Evolutionary conservation across 2,329 filamentous ascomycete species (phyloP).

Genomic region (Hyphodiscus sp.): DNA sequence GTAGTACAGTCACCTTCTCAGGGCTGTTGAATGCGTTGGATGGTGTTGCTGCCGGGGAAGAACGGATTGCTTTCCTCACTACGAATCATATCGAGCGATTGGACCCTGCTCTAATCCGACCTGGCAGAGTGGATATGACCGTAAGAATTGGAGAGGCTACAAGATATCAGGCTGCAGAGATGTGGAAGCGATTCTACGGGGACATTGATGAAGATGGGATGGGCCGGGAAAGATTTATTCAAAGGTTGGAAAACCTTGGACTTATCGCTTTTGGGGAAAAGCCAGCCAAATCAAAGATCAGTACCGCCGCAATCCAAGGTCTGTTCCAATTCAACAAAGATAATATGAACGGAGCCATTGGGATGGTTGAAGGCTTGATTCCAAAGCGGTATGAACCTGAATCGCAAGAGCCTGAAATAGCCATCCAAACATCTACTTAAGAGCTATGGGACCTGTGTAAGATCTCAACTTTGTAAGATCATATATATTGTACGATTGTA

Average conservation of each 20-base stretch:
- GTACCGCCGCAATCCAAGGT: slow-evolving; percentile 88
- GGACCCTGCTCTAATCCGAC: slow-evolving; percentile 78
- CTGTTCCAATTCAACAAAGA: slow-evolving; percentile 94
- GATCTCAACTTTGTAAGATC: too few species aligned
- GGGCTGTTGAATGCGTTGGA: slow-evolving; percentile 81
- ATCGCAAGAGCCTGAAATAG: not conserved
- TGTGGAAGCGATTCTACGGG: slow-evolving; percentile 95
- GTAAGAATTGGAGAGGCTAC: slow-evolving; percentile 84
- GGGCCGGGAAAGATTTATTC: slow-evolving; percentile 63
- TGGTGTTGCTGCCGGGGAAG: slow-evolving; percentile 89
- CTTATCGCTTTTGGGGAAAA: slow-evolving; percentile 44
- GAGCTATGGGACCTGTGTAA: too few species aligned
- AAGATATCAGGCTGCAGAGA: slow-evolving; percentile 71
- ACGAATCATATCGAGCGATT: slow-evolving; percentile 91
- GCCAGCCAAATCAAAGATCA: slow-evolving; percentile 44
- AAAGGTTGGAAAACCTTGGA: slow-evolving; percentile 61
- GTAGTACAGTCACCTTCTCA: slow-evolving; percentile 64
- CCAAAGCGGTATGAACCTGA: slow-evolving; percentile 47
- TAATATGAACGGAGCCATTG: slow-evolving; percentile 78
- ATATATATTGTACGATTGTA: too few species aligned
- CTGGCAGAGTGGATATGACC: slow-evolving; percentile 90
- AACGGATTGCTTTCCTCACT: slow-evolving; percentile 88
- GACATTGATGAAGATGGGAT: slow-evolving; percentile 63
- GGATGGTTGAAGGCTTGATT: slow-evolving; percentile 64
- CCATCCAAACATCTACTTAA: not conserved